Base-by-base conservation (phyloP, 768 basidiomycete genomes). In the Termitomyces sp. region DNA sequence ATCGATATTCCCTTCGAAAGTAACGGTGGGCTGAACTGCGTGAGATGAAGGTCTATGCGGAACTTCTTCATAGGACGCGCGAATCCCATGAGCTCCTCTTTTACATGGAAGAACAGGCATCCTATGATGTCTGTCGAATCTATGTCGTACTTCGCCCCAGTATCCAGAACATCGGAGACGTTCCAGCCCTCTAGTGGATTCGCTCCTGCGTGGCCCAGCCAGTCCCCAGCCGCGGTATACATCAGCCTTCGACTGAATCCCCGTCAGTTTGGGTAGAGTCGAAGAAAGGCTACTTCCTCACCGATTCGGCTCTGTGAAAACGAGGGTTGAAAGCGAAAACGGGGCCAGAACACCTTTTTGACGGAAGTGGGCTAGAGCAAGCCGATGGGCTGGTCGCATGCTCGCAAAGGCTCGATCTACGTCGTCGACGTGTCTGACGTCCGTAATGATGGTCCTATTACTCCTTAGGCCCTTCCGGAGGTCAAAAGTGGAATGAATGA, bases 101-200 rank as follows among this genome's bases (percentile, higher is more conserved):
- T 77, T 60, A 77, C 62, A 61, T 78, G 73, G 64, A 79, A 77
- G 70, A 78, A 79, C 55, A 79, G 73, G 43, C 71, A 75, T 9
- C 76, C 76, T 27, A 76, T 67, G 51, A 75, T 71, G 63, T 79
- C 76, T 4, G 67, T 61, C 1, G 73, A 65, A 48, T 74, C 72
- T 43, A 75, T 49, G 5, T 71, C 69, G 52, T 72, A 59, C 42
- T 68, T 71, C 39, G 56, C 60, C n/a, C 81, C 81, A 0, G 74
- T 69, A 16, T 64, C 57, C 34, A 75, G 66, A 20, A 82, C 73
- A n/a, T 71, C 61, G 26, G 76, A 67, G n/a, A 78, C 50, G 62
- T 81, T 75, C 81, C 82, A 85, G 20, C 79, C 78, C 36, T 71
- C 72, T 0, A 84, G 71, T 0, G 83, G 82, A 43, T 76, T 79